phyloP scores from a whole-genome alignment of 2,329 filamentous ascomycete genomes.

The Pezicula rhizophila region DNA sequence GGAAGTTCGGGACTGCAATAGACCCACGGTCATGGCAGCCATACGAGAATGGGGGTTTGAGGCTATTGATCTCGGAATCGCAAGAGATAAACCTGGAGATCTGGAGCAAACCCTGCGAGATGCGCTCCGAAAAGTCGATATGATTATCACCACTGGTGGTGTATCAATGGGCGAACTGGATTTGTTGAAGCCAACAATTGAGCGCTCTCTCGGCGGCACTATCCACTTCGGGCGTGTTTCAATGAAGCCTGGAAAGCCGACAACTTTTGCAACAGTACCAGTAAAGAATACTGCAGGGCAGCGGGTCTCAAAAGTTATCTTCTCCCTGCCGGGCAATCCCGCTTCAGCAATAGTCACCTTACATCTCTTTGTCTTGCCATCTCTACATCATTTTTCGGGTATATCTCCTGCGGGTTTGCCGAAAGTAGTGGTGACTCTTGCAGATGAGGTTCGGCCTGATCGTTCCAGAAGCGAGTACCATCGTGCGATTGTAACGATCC shows the following conservation, averaged over 20 bases:
- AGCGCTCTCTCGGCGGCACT: constrained; percentile 79
- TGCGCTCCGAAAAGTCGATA: constrained; percentile 67
- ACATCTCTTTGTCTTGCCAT: constrained; percentile 87
- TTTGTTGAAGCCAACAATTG: constrained; percentile 91
- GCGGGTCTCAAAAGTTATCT: constrained; percentile 65
- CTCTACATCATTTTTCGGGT: constrained; percentile 71
- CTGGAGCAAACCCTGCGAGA: constrained; percentile 73
- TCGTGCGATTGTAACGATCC: constrained; percentile 66
- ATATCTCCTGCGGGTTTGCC: constrained; percentile 63
- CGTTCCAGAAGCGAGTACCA: constrained; percentile 80
- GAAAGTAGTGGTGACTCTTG: constrained; percentile 62
- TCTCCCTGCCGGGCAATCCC: constrained; percentile 89
- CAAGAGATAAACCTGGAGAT: constrained; percentile 62
- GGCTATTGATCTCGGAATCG: constrained; percentile 81
- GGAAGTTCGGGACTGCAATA: constrained; percentile 90
- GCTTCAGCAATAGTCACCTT: constrained; percentile 90
- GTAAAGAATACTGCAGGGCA: constrained; percentile 53
- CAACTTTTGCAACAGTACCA: constrained; percentile 88
- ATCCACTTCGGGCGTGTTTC: constrained; percentile 94
- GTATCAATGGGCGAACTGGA: constrained; percentile 98
- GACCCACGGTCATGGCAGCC: constrained; percentile 78
- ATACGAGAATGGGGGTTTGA: constrained; percentile 69
- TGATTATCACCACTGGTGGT: constrained; percentile 87
- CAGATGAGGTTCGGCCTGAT: constrained; percentile 70
- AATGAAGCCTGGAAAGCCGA: constrained; percentile 98